Conservation (phyloP, 176 grass and related monocot species). For the Lolium perenne region DNA sequence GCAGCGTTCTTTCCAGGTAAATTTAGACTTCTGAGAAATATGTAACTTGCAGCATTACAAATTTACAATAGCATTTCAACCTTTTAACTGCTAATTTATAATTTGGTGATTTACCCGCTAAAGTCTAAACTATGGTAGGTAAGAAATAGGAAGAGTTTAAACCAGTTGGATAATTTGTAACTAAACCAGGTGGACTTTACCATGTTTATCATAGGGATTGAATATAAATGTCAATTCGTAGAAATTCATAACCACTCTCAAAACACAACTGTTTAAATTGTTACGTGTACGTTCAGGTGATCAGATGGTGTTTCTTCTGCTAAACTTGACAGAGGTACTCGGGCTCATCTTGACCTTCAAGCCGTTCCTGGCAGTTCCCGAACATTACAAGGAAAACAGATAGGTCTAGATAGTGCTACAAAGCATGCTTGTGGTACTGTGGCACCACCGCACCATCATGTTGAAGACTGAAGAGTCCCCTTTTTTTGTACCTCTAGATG, state of each 20-base stretch:
- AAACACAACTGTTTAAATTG: not conserved
- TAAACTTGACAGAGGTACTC: constrained; percentile 55
- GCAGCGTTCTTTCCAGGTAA: constrained; percentile 76
- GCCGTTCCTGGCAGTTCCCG: constrained; percentile 59
- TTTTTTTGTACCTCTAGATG: not conserved
- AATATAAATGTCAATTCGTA: not conserved
- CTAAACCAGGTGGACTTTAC: too few relatives aligned
- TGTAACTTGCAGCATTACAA: not conserved
- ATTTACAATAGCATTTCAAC: not conserved
- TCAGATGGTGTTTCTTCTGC: constrained; percentile 74
- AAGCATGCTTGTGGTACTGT: constrained; percentile 2
- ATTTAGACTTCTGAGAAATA: not conserved
- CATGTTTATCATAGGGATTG: too few relatives aligned
- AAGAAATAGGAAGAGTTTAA: not conserved
- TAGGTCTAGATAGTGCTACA: not conserved
- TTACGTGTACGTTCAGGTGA: constrained; percentile 52
- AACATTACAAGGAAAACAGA: not conserved
- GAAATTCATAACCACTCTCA: not conserved
- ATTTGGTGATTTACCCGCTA: not conserved
- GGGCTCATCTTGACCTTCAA: constrained; percentile 76
- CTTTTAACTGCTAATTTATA: not conserved
- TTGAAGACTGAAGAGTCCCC: not conserved
- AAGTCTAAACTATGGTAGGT: not conserved
- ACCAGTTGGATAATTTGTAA: too few relatives aligned
- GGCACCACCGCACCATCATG: not conserved